Base-by-base conservation (phyloP, 805 yeast species). In the Babjeviella inositovora region DNA sequence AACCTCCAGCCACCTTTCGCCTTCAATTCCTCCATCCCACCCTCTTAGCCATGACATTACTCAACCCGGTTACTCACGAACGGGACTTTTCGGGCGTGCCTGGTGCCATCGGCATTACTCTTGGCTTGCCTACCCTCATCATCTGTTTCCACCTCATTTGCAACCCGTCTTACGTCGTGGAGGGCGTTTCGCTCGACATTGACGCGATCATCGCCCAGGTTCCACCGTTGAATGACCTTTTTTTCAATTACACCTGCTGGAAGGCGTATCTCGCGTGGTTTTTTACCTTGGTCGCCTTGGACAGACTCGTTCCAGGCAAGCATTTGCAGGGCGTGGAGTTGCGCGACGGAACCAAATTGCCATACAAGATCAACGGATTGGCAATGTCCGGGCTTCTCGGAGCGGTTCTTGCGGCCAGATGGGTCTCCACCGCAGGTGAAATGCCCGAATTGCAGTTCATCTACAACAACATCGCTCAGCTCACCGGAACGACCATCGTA, bases 311-410 rank as follows among this genome's bases (percentile, higher is more conserved):
- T 16, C 85, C 87, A 8, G 93, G 87, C 1, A 60, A 52, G 28
- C 45, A 41, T 13, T 48, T 68, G 34, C 41, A 62, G 15, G 98
- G 98, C 13, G 68, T 72, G 7, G 47, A 43, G 26, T 51, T 87
- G 28, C 61, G 96, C 38, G 93, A 84, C 43, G 90, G 90, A 3
- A 59, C 79, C 1, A 46, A 47, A 23, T 57, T 87, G 30, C 40
- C 44, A 11, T 87, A 87, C 51, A 72, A 76, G 39, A 77, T 90
- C 51, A 87, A 90, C 42, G 97, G 97, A 8, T 45, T 59, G 23
- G 53, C 64, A 13, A 51, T 81, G 29, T 54, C 69, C 14, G 40
- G 58, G 15, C 50, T 32, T 18, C 50, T 38, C 25, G 42, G 34
- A 5, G 32, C 47, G 1, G 18, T 57, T 2, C 43, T 84, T 13